Conservation (phyloP, 495 filamentous ascomycete species). For the Bacidia gigantensis region DNA sequence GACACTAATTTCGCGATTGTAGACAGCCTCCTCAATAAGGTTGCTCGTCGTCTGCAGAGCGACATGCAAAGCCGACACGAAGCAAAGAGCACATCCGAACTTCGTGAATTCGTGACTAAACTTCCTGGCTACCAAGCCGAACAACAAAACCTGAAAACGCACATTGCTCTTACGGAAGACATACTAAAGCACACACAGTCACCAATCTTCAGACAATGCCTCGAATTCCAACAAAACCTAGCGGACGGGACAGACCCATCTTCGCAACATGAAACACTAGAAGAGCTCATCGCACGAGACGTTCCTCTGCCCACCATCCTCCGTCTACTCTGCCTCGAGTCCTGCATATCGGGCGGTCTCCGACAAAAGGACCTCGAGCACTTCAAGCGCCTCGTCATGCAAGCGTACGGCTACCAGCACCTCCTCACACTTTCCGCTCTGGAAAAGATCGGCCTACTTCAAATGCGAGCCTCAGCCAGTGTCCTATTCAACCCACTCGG, state of each 20-base stretch:
- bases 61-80: conserved; percentile 83
- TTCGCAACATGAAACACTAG: conserved; percentile 76
- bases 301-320: conserved; percentile 66
- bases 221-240: conserved; percentile 93
- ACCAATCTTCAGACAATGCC: conserved; percentile 70
- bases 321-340: conserved; percentile 79
- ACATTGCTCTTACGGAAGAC: conserved; percentile 86
- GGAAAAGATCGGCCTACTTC: conserved; percentile 77
- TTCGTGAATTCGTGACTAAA: conserved; percentile 83
- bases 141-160: conserved; percentile 78
- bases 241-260: conserved; percentile 82
- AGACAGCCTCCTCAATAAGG: conserved; percentile 73
- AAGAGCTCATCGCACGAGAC: conserved; percentile 83
- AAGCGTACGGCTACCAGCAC: conserved; percentile 92
- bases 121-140: conserved; percentile 87
- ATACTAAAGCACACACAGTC: conserved; percentile 82
- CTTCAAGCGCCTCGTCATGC: conserved; percentile 75
- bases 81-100: conserved; percentile 77
- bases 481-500: conserved; percentile 55
- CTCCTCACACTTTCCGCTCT: conserved; percentile 77
- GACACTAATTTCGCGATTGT: conserved; percentile 95
- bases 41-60: conserved; percentile 72
- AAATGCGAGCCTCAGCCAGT: conserved; percentile 54
- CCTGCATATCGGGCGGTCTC: conserved; percentile 76
- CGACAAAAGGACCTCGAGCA: conserved; percentile 74